Evolutionary conservation across 768 basidiomycete genomes (phyloP).

Genomic region (Mycena pura): DNA sequence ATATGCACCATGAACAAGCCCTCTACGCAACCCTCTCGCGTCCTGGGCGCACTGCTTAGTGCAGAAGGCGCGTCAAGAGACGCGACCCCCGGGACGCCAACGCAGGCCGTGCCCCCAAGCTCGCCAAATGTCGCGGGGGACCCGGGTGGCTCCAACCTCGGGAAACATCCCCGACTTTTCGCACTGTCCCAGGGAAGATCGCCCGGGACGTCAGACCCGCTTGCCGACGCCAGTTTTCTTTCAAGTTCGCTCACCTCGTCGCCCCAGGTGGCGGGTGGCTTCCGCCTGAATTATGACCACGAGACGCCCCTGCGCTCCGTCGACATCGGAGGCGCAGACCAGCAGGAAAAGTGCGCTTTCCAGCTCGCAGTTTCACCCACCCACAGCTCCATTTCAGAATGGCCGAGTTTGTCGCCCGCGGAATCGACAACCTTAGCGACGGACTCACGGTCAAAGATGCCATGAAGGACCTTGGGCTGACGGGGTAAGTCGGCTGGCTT

Average conservation of each 20-base stretch:
- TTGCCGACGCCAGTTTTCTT: conserved; percentile 29
- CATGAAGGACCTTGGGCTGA: conserved; percentile 57
- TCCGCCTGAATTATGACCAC: conserved; percentile 56
- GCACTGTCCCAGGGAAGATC: conserved; percentile 16
- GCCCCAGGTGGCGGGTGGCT: conserved; percentile 37
- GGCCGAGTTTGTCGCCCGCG: conserved; percentile 65
- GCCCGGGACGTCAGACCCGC: not conserved
- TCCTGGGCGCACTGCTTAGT: conserved; percentile 12
- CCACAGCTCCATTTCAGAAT: conserved; percentile 44
- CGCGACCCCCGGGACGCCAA: not conserved
- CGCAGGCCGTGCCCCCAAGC: not conserved
- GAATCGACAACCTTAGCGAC: conserved; percentile 63
- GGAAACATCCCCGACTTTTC: conserved; percentile 15
- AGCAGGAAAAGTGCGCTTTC: conserved; percentile 50
- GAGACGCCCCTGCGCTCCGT: conserved; percentile 56
- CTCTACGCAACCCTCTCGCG: conserved; percentile 14
- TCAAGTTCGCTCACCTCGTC: conserved; percentile 25
- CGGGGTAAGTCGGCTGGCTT: conserved; percentile 46
- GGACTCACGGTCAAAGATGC: conserved; percentile 59
- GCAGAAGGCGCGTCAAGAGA: not conserved
- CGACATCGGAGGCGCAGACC: conserved; percentile 66
- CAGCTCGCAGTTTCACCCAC: not conserved
- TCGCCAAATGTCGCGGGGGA: conserved; percentile 7
- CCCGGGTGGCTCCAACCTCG: conserved; percentile 19
- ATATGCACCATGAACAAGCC: conserved; percentile 7